Evolutionary conservation across 1,284 basidiomycete genomes (phyloP).

Genomic region (Heterobasidion occidentale): DNA sequence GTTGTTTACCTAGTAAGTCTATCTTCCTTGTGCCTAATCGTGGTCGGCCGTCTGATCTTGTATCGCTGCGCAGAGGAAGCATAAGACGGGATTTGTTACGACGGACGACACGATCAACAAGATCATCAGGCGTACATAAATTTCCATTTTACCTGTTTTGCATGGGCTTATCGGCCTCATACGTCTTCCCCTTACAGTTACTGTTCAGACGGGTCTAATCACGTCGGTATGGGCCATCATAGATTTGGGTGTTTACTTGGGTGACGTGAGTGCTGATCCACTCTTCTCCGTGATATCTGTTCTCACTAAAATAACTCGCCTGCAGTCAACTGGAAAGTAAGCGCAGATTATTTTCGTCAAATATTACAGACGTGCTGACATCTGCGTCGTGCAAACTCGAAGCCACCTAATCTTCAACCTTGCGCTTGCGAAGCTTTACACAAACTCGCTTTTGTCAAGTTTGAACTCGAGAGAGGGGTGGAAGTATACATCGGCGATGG

Average conservation of each 20-base stretch:
- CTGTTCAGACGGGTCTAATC: not conserved
- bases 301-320: not conserved
- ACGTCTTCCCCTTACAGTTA: not conserved
- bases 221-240: not conserved
- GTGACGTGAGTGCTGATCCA: not conserved
- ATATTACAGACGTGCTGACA: not conserved
- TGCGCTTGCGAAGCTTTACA: not conserved
- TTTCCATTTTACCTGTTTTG: not conserved
- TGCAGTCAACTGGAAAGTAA: not conserved
- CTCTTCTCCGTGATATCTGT: not conserved
- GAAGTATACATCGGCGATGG: not conserved
- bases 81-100: not conserved
- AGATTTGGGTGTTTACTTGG: not conserved
- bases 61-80: not conserved
- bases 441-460: not conserved
- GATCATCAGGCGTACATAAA: not conserved
- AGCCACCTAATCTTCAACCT: not conserved
- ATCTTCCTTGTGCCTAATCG: too few species aligned
- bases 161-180: not conserved
- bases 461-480: not conserved
- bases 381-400: not conserved
- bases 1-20: not conserved
- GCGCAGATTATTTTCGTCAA: not conserved
- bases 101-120: not conserved
- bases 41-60: not conserved